Base-by-base conservation (phyloP, 2,329 filamentous ascomycete genomes). In the Penicillium sp. region DNA sequence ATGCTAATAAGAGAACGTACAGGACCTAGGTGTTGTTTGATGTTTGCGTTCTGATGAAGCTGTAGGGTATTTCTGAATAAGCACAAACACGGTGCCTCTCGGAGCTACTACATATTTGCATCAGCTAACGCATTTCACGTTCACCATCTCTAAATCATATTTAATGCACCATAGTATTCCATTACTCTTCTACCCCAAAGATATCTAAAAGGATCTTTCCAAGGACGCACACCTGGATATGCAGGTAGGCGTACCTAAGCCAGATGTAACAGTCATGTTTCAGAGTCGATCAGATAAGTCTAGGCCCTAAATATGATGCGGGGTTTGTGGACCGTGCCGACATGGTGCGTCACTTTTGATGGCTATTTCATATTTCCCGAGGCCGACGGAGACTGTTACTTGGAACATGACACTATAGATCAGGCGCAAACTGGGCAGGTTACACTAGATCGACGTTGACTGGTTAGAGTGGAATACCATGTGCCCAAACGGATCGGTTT, bases 271-370 rank as follows among this genome's bases (percentile, higher is more conserved):
- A 8, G 30, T 12, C n/a, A n/a, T 45, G 42, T 45, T 41, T 41
- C 48, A 47, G 30, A 35, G 49, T 22, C 40, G 53, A 55, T 55
- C 53, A 55, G 53, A 56, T 56, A 56, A 56, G 41, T 47, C 53
- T 46, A 46, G 53, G 36, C 53, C 47, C 5, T n/a, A 38, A 45
- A 16, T 19, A 22, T 26, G 41, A 45, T 53, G 49, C 43, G 53
- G 53, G 53, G 53, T 14, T 35, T 14, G 3, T 25, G 33, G 28
- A 38, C 52, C 33, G 40, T 50, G 52, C 28, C 37, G 31, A 30
- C 12, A 16, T 22, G 38, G 46, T 50, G 52, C 45, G 40, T 55
- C 26, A 41, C 16, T 30, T 19, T 12, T 10, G 12, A n/a, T 25
- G 38, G 26, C 44, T 35, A 50, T 16, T 31, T 25, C 26, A 50